Evolutionary conservation across 2,329 filamentous ascomycete genomes (phyloP), one percentile per base, ranked within the genome.

Genomic region (Volutella citrinella): DNA sequence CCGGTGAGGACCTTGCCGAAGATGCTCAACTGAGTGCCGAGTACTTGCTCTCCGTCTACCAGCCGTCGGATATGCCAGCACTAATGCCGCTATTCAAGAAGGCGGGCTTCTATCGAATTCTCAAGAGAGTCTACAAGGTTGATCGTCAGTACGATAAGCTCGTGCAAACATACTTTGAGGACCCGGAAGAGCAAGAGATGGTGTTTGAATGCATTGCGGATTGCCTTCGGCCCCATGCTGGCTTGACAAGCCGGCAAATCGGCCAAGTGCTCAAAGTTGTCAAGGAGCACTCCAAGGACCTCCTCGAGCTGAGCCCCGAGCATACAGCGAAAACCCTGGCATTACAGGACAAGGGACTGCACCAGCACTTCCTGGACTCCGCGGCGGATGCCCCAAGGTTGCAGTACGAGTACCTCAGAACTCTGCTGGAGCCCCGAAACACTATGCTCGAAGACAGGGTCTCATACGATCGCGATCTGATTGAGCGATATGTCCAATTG

Each of bases 1-100:
- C 90, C 0, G 82, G 81, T 4, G 69, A 76, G 10, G 85, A 91
- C 40, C 74, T 97, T 51, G 82, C 83, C 5, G 91, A 96, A 34
- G 93, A 98, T 61, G 94, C 91, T 27, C 90, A 98, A 61, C 75
- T 98, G n/a, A 98, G 93, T 55, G 85, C 87, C 2, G 93, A 98
- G 63, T 98, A 98, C 58, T 68, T 98, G 1, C 70, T 98, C 14
- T 97, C 94, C 0, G 80, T 93, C 6, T 96, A 97, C 56, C 89
- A 93, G 35, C 93, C 94, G 12, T 81, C 91, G 5, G 85, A 95
- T 54, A 72, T 93, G 40, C 72, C 81, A 19, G 72, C 72, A 9
- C 68, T 97, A 49, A 83, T 97, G 40, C 81, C 87, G 0, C 65
- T 87, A 1, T 87, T 97, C 50, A 78, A 81, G 47, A 70, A 81